Conservation (phyloP, 1,139 yeast genomes). For the Hansenula lynferdii region DNA sequence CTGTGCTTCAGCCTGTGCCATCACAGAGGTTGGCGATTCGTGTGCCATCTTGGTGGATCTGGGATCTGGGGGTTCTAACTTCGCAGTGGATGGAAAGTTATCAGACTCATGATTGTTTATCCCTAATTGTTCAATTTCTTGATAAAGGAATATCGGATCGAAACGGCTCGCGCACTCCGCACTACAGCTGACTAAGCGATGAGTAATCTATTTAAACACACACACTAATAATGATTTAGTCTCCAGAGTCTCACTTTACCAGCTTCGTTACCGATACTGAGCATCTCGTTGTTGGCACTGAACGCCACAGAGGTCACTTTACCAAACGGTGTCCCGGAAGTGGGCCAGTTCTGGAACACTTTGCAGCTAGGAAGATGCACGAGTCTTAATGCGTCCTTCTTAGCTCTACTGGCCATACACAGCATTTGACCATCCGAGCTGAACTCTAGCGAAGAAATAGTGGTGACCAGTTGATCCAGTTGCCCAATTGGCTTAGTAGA, state of each 20-base stretch:
- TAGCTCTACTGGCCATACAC: slow-evolving; percentile 80
- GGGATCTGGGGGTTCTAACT: too few species aligned
- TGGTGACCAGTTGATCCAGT: slow-evolving; percentile 76
- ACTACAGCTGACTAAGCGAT: too few species aligned
- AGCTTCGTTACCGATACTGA: slow-evolving; percentile 85
- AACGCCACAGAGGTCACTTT: slow-evolving; percentile 81
- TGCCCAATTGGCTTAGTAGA: slow-evolving; percentile 46
- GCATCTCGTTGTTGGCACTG: slow-evolving; percentile 77
- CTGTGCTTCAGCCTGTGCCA: too few species aligned
- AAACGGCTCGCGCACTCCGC: too few species aligned
- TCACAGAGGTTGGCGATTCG: too few species aligned
- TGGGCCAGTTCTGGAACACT: slow-evolving; percentile 95
- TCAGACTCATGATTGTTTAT: too few species aligned
- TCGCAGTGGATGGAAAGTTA: too few species aligned
- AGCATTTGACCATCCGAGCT: slow-evolving; percentile 87
- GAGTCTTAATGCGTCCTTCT: slow-evolving; percentile 79
- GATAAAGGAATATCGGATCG: too few species aligned
- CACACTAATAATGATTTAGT: slow-evolving; percentile 63
- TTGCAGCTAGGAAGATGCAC: slow-evolving; percentile 87
- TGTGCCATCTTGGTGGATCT: too few species aligned
- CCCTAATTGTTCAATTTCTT: too few species aligned
- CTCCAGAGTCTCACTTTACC: slow-evolving; percentile 92
- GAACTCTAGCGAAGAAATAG: slow-evolving; percentile 70
- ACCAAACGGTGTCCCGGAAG: slow-evolving; percentile 93
- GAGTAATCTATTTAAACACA: too few species aligned